A percentile compares a stretch with the other conserved stretches of the same genome.
phyloP scores from a whole-genome alignment of 495 filamentous ascomycete genomes.

The Penicillium goetzii region DNA sequence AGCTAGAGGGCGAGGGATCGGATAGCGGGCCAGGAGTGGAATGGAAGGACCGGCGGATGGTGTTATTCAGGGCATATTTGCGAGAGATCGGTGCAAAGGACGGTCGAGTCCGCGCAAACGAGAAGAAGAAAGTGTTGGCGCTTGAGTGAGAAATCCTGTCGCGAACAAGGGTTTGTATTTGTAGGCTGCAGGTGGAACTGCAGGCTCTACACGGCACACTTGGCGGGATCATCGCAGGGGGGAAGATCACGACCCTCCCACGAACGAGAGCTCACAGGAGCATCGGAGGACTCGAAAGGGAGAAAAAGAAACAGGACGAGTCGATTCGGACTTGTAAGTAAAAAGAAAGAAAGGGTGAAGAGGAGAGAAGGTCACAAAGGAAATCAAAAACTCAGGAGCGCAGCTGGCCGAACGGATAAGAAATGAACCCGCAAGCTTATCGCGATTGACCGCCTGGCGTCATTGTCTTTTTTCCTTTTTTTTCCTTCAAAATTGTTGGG shows the following conservation, averaged over 20 bases:
- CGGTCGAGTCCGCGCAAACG: slow-evolving; percentile 16
- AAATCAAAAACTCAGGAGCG: slow-evolving; percentile 25
- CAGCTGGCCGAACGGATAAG: slow-evolving; percentile 28
- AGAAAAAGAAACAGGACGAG: background rate
- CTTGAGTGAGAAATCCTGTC: slow-evolving; percentile 21
- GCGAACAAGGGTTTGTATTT: slow-evolving; percentile 36
- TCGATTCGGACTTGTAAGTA: background rate
- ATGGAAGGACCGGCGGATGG: slow-evolving; percentile 34
- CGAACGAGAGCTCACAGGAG: slow-evolving; percentile 8
- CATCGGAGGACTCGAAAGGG: slow-evolving; percentile 9
- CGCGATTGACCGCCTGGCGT: slow-evolving; percentile 41
- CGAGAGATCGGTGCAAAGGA: slow-evolving; percentile 8
- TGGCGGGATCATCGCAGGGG: slow-evolving; percentile 36
- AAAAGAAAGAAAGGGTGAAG: slow-evolving; percentile 6
- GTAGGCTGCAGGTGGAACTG: slow-evolving; percentile 46
- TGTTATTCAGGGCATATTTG: slow-evolving; percentile 12
- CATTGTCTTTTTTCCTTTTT: slow-evolving; percentile 14
- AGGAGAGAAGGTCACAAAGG: slow-evolving; percentile 13
- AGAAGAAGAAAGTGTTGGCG: slow-evolving; percentile 12
- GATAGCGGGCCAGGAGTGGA: slow-evolving; percentile 26
- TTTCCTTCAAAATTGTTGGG: background rate
- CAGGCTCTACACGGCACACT: slow-evolving; percentile 41
- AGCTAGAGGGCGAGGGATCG: slow-evolving; percentile 20
- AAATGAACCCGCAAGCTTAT: slow-evolving; percentile 23
- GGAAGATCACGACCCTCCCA: slow-evolving; percentile 18